Conservation (phyloP, 257 asterid species). For the Przewalskia tangutica region DNA sequence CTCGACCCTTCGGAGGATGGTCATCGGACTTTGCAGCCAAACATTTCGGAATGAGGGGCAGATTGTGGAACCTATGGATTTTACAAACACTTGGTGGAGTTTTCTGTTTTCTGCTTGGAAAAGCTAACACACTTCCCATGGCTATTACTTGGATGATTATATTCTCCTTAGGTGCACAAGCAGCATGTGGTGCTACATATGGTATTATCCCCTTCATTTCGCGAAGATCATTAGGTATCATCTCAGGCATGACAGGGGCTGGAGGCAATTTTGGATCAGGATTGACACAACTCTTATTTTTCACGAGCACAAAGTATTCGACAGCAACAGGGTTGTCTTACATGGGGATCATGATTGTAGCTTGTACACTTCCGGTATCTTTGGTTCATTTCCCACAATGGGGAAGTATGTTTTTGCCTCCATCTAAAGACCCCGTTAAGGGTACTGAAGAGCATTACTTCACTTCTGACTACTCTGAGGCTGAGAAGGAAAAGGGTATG, state of each 20-base stretch:
- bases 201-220: conserved; percentile 28
- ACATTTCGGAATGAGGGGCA: conserved; percentile 21
- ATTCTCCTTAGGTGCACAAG: conserved; percentile 25
- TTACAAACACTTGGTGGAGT: conserved; percentile 24
- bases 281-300: conserved; percentile 19
- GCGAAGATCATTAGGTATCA: conserved; percentile 16
- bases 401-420: conserved; percentile 23
- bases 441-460: conserved; percentile 18
- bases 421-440: conserved; percentile 8
- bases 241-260: conserved; percentile 24
- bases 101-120: conserved; percentile 16
- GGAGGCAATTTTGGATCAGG: conserved; percentile 29
- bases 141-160: conserved; percentile 16
- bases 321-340: conserved; percentile 14
- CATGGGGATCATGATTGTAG: conserved; percentile 23
- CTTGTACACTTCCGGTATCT: conserved; percentile 18
- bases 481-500: conserved; percentile 20
- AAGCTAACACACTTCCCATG: conserved; percentile 8
- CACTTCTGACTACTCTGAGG: conserved; percentile 7
- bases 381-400: conserved; percentile 24
- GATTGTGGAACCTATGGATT: conserved; percentile 19
- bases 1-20: conserved; percentile 23
- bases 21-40: conserved; percentile 13
- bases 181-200: conserved; percentile 21
- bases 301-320: conserved; percentile 12